Conservation (phyloP, 2,329 filamentous ascomycete genomes). For the Stagonosporopsis cucurbitacearum region DNA sequence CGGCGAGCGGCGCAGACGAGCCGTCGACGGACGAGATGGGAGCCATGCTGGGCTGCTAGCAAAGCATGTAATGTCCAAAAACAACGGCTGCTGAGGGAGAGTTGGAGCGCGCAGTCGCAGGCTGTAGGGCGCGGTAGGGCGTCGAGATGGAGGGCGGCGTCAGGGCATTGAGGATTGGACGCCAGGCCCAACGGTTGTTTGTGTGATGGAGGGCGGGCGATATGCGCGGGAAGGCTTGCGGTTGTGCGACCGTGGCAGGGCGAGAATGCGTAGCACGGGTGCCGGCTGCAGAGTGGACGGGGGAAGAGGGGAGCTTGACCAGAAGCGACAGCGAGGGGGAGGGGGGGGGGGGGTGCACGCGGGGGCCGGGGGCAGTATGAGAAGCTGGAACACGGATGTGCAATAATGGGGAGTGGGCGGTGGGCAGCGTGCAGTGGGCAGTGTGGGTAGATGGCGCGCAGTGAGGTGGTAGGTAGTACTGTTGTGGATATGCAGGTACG, state of each 20-base stretch:
- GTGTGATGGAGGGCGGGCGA: conserved; percentile 30
- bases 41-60: conserved; percentile 39
- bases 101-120: conserved; percentile 30
- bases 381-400: conserved; percentile 1
- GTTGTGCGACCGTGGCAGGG: conserved; percentile 37
- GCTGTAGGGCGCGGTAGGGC: conserved; percentile 32
- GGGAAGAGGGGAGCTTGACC: conserved; percentile 24
- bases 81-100: conserved; percentile 27
- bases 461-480: conserved; percentile 4
- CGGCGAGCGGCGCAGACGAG: conserved; percentile 64
- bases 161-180: conserved; percentile 47
- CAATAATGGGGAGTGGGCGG: too few relatives aligned
- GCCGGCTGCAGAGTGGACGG: conserved; percentile 19
- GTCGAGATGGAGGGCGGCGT: conserved; percentile 34
- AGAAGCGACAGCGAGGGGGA: conserved; percentile 26
- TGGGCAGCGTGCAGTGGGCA: too few relatives aligned
- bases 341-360: conserved; percentile 17
- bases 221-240: conserved; percentile 21
- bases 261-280: conserved; percentile 36
- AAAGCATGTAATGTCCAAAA: conserved; percentile 43
- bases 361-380: conserved; percentile 3
- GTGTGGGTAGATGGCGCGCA: background rate
- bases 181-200: conserved; percentile 39
- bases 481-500: background rate
- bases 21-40: conserved; percentile 51